Percentiles rank a stretch among this genome's conserved stretches.
Conservation (phyloP, 2,329 filamentous ascomycete genomes). For the Fusarium sp. region DNA sequence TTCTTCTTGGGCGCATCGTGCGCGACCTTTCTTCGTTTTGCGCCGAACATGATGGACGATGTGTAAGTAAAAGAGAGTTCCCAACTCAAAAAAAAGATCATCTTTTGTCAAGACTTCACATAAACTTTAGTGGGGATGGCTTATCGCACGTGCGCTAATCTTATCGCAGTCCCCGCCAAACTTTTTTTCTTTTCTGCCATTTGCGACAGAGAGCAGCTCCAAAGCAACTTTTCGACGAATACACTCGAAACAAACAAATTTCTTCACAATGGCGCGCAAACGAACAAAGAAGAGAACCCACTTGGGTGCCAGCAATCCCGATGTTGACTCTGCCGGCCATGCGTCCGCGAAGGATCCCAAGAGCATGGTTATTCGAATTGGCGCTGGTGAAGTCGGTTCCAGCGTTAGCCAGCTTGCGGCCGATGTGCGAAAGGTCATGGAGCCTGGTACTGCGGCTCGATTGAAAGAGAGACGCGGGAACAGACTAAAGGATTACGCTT, state of each 20-base stretch:
- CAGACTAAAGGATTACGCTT: constrained; percentile 88
- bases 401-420: constrained; percentile 91
- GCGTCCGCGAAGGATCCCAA: constrained; percentile 79
- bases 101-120: constrained; percentile 8
- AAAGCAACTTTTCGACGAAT: constrained; percentile 17
- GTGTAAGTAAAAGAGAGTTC: not conserved
- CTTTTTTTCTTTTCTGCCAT: constrained; percentile 48
- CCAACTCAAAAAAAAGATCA: constrained; percentile 7
- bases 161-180: constrained; percentile 50
- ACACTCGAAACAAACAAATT: constrained; percentile 8
- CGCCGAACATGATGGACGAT: constrained; percentile 48
- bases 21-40: constrained; percentile 56
- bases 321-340: constrained; percentile 66
- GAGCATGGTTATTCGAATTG: constrained; percentile 98
- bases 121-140: constrained; percentile 48
- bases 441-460: constrained; percentile 89
- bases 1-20: constrained; percentile 43
- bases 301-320: constrained; percentile 71
- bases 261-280: constrained; percentile 75
- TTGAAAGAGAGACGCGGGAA: constrained; percentile 92
- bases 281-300: constrained; percentile 92
- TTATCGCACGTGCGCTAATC: constrained; percentile 48
- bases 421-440: constrained; percentile 94
- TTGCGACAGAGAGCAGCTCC: constrained; percentile 29
- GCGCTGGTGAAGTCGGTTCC: constrained; percentile 90